Conservation (phyloP, 306 rosid species). For the Trifolium fragiferum region DNA sequence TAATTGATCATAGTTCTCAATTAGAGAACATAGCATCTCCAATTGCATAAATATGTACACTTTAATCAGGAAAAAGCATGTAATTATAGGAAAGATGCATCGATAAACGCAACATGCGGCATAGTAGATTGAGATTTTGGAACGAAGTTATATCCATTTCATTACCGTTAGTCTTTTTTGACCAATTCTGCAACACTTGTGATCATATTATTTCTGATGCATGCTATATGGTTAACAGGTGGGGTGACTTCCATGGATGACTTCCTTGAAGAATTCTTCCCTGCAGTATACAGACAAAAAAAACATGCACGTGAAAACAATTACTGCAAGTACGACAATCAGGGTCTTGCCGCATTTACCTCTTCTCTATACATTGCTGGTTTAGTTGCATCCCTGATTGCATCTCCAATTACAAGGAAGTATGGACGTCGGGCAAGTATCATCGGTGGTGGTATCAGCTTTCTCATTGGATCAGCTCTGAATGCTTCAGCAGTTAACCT, state of each 20-base stretch:
- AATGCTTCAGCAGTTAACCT: conserved; percentile 73
- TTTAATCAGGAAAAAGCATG: no score
- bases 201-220: conserved; percentile 12
- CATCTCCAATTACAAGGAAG: conserved; percentile 78
- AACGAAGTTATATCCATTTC: no score
- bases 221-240: conserved; percentile 52
- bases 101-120: no score
- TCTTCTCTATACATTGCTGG: conserved; percentile 91
- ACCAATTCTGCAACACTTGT: no score
- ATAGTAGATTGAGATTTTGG: no score
- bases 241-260: conserved; percentile 96
- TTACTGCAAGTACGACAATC: conserved; percentile 90
- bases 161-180: not conserved
- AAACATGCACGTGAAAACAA: conserved; percentile 75
- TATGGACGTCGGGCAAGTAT: conserved; percentile 80
- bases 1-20: no score
- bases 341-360: conserved; percentile 88
- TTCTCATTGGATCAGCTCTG: conserved; percentile 67
- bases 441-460: conserved; percentile 74
- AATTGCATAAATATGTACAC: no score
- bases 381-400: conserved; percentile 72
- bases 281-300: conserved; percentile 62
- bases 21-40: no score
- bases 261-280: conserved; percentile 78
- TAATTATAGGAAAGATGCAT: no score